Conservation (phyloP, 768 basidiomycete genomes). For the Pulveroboletus sp. region DNA sequence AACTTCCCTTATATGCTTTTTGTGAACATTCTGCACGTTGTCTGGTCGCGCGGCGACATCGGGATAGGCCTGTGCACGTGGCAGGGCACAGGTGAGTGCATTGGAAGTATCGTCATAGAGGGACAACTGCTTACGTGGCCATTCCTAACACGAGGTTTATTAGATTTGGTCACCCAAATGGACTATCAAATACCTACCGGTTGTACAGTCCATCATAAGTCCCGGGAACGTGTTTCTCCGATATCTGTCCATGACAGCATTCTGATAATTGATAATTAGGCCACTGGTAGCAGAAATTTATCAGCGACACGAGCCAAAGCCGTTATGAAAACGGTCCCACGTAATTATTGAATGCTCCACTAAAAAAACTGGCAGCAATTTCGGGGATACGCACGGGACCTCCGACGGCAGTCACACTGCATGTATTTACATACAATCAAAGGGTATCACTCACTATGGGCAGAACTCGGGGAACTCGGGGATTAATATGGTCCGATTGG, state of each 20-base stretch:
- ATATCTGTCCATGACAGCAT: slow-evolving; percentile 41
- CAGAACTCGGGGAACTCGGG: slow-evolving; percentile 62
- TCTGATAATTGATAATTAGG: slow-evolving; percentile 60
- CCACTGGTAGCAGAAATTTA: slow-evolving; percentile 38
- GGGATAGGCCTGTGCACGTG: slow-evolving; percentile 59
- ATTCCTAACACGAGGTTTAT: slow-evolving; percentile 24
- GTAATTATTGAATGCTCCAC: slow-evolving; percentile 72
- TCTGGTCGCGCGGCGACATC: slow-evolving; percentile 68
- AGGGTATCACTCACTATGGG: slow-evolving; percentile 42
- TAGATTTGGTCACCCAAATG: neutral
- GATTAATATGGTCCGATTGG: slow-evolving; percentile 53
- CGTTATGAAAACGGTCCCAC: slow-evolving; percentile 33
- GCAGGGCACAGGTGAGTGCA: neutral
- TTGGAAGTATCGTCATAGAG: neutral
- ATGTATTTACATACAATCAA: too few relatives aligned
- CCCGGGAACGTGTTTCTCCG: slow-evolving; percentile 42
- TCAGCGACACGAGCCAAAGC: slow-evolving; percentile 5
- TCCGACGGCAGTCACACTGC: slow-evolving; percentile 72
- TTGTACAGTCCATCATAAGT: slow-evolving; percentile 63
- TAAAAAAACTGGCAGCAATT: slow-evolving; percentile 57
- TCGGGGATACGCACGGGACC: slow-evolving; percentile 62
- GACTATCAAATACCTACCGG: slow-evolving; percentile 36
- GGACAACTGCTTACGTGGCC: slow-evolving; percentile 47
- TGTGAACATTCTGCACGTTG: too few relatives aligned
- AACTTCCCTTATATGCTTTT: too few relatives aligned